These are phyloP conservation scores for Austroboletus festivus DNA, from an alignment of 768 basidiomycete species.

Conservation along the genomic window DNA sequence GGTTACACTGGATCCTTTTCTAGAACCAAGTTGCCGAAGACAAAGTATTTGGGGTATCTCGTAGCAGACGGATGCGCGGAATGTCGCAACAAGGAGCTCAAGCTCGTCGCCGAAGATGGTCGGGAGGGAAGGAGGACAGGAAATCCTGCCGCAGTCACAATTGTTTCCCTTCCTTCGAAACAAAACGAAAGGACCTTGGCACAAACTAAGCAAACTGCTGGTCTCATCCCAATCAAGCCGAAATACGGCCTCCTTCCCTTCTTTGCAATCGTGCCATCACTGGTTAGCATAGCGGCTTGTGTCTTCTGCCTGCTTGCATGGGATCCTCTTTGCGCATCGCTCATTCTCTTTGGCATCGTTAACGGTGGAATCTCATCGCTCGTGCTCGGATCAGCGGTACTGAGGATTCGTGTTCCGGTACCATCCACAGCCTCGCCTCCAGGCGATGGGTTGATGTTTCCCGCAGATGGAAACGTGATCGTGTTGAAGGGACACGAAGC, in stretches of 20 bases:
- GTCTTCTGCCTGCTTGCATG: slow-evolving; percentile 14
- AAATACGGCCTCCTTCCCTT: slow-evolving; percentile 11
- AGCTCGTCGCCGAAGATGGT: slow-evolving; percentile 5
- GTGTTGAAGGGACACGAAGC: slow-evolving; percentile 29
- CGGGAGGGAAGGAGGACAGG: slow-evolving; percentile 12
- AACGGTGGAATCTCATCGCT: slow-evolving; percentile 31
- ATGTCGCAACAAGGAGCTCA: not conserved
- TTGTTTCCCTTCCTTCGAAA: slow-evolving; percentile 12
- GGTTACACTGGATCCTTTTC: slow-evolving; percentile 73
- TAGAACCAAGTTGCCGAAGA: slow-evolving; percentile 48
- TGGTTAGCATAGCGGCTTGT: slow-evolving; percentile 22
- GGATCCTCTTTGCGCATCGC: slow-evolving; percentile 27
- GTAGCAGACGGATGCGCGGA: slow-evolving; percentile 18
- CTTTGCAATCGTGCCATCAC: slow-evolving; percentile 22
- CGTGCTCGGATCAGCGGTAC: slow-evolving; percentile 24
- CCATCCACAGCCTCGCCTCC: slow-evolving; percentile 23
- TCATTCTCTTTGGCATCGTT: slow-evolving; percentile 32
- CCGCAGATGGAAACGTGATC: slow-evolving; percentile 17
- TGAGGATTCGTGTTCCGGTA: slow-evolving; percentile 21
- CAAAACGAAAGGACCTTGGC: not conserved
- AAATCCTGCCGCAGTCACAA: slow-evolving; percentile 10
- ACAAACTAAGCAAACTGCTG: not conserved
- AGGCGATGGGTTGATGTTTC: slow-evolving; percentile 32
- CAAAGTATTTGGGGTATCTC: slow-evolving; percentile 58
- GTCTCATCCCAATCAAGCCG: slow-evolving; percentile 3